These are phyloP conservation scores for Escallonia rubra DNA, from an alignment of 129 eudicot species.

Conservation along the genomic window DNA sequence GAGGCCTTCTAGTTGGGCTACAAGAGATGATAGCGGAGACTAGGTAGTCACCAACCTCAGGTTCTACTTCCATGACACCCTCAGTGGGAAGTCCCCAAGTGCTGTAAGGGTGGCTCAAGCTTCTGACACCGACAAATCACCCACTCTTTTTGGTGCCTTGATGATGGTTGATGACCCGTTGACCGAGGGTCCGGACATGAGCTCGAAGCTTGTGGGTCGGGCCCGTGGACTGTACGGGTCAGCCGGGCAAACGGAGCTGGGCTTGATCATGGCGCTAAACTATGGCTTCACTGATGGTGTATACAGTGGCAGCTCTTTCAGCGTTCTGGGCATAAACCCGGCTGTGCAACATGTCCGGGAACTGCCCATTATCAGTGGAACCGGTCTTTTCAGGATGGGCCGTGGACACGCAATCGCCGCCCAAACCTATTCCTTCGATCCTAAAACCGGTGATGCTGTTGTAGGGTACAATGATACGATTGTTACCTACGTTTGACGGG, in stretches of 20 bases:
- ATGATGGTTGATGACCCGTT: conserved; percentile 10
- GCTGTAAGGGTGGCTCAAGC: background rate
- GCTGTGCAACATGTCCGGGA: background rate
- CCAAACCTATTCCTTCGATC: conserved; percentile 30
- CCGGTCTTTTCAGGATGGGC: conserved; percentile 27
- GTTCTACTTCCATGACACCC: conserved; percentile 11
- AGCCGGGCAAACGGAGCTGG: background rate
- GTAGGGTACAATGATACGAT: conserved; percentile 79
- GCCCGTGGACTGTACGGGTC: conserved; percentile 11
- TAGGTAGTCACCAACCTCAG: conserved; percentile 6
- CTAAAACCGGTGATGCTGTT: conserved; percentile 24
- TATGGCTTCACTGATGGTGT: conserved; percentile 4
- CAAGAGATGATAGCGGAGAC: conserved; percentile 9
- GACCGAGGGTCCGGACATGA: conserved; percentile 3
- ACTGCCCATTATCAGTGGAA: conserved; percentile 7
- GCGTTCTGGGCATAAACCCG: background rate
- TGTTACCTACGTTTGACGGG: conserved; percentile 35
- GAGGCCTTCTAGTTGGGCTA: background rate
- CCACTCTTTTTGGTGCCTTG: background rate
- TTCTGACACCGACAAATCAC: background rate
- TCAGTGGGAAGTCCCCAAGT: background rate
- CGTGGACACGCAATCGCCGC: conserved; percentile 71
- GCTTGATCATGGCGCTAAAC: conserved; percentile 2
- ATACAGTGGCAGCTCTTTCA: conserved; percentile 10
- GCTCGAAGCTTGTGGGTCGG: conserved; percentile 8